These are phyloP conservation scores for Populus hybrid DNA, from an alignment of 441 rosid species.

Conservation along the genomic window DNA sequence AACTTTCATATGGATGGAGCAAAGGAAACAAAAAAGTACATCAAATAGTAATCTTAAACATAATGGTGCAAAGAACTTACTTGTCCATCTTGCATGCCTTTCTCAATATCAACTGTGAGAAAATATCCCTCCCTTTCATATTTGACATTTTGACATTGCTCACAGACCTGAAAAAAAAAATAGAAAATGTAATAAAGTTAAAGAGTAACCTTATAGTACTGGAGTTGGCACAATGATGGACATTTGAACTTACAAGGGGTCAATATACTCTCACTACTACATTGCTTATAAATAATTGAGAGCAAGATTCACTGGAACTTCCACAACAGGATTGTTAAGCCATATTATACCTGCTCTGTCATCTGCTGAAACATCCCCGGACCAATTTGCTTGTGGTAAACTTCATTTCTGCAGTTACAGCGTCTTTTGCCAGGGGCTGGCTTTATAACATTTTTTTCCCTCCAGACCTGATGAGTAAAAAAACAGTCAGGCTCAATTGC, in stretches of 20 bases:
- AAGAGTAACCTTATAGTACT: slow-evolving; percentile 2
- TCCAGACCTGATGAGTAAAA: slow-evolving; percentile 67
- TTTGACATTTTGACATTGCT: slow-evolving; percentile 87
- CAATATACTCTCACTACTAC: background rate
- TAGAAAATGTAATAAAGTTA: slow-evolving; percentile 8
- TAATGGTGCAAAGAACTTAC: slow-evolving; percentile 40
- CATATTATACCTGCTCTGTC: slow-evolving; percentile 76
- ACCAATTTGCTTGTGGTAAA: slow-evolving; percentile 95
- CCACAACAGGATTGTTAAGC: background rate
- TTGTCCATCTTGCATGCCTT: slow-evolving; percentile 97
- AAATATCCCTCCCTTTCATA: slow-evolving; percentile 78
- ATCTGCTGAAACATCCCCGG: slow-evolving; percentile 99
- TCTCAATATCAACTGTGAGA: slow-evolving; percentile 89
- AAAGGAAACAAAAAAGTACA: background rate
- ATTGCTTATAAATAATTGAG: background rate
- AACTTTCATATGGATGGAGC: background rate
- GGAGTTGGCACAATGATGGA: background rate
- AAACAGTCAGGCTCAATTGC: slow-evolving; percentile 7
- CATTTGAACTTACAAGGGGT: background rate
- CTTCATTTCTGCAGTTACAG: slow-evolving; percentile 97
- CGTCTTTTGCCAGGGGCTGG: slow-evolving; percentile 93
- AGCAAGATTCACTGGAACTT: background rate
- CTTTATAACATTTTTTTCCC: slow-evolving; percentile 90
- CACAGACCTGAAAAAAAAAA: slow-evolving; percentile 65
- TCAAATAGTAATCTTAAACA: background rate